Percentiles rank a stretch among this genome's conserved stretches.
Evolutionary conservation across 352 stramenopile genomes (phyloP).

Genomic region (Plasmopara muralis): DNA sequence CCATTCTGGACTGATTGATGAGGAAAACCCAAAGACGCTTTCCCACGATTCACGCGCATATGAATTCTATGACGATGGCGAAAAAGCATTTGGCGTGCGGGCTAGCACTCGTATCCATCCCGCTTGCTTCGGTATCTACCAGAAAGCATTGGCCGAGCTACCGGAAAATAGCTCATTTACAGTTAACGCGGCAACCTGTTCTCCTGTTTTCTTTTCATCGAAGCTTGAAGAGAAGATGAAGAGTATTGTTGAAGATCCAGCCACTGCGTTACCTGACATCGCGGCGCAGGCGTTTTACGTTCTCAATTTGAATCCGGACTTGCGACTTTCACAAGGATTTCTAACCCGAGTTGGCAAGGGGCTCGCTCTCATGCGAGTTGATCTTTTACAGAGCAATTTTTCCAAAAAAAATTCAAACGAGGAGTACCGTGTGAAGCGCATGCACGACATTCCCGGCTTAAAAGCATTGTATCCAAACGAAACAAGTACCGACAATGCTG

Average conservation of each 20-base stretch:
- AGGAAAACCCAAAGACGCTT: constrained; percentile 16
- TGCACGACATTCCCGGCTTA: constrained; percentile 25
- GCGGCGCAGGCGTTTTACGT: constrained; percentile 56
- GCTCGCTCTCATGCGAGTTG: constrained; percentile 58
- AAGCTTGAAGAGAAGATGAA: background rate
- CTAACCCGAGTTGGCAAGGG: constrained; percentile 71
- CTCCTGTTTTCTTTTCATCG: constrained; percentile 25
- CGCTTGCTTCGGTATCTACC: constrained; percentile 25
- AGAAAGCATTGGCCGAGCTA: constrained; percentile 9
- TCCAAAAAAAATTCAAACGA: constrained; percentile 8
- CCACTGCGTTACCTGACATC: constrained; percentile 13
- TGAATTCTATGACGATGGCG: constrained; percentile 1
- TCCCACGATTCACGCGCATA: constrained; percentile 4
- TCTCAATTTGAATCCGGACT: constrained; percentile 78
- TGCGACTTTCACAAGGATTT: constrained; percentile 69
- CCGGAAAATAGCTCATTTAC: constrained; percentile 4
- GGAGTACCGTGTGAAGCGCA: constrained; percentile 10
- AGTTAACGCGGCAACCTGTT: constrained; percentile 23
- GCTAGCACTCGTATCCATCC: constrained; percentile 23
- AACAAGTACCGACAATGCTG: constrained; percentile 1
- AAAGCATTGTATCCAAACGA: constrained; percentile 13
- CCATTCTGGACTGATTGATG: constrained; percentile 13
- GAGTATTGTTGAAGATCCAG: constrained; percentile 1
- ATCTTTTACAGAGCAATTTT: constrained; percentile 32
- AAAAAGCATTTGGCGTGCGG: background rate